Evolutionary conservation across 495 filamentous ascomycete species (phyloP), one percentile per base, ranked within the genome.

Genomic region (Trichoderma virens): DNA sequence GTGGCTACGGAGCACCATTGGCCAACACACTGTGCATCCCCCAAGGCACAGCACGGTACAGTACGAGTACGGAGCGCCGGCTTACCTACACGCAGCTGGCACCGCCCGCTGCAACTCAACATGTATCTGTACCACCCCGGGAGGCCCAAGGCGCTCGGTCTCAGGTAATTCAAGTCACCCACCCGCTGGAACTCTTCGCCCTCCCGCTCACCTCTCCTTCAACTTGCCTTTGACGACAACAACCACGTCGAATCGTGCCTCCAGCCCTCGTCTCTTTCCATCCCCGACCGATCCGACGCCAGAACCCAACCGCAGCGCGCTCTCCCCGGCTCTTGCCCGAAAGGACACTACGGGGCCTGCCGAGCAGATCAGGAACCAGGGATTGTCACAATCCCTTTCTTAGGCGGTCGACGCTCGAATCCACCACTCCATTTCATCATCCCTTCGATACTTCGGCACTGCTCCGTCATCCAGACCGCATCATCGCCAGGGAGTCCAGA

Each of bases 341-440:
- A 56, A 30, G 16, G 41, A 35, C 11, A 4, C 32, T 11, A 35
- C 5, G 51, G 51, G 25, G 25, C 51, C 51, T 56, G 23, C 51
- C 51, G 23, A 56, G 51, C 51, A 56, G 51, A 56, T 56, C 51
- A 56, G 51, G 51, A 56, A 56, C 51, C 51, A 56, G 51, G 51
- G 51, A 56, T 30, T 43, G 7, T 2, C 16, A 8, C n/a, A 27
- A 4, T 56, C 51, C 51, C 51, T n/a, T 56, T 56, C 25, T 25
- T 14, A 30, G 51, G 51, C 51, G 51, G 51, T 56, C 51, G 51
- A 27, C 51, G 14, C 18, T 27, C 51, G 20, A 51, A 56, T 30
- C 51, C 23, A 30, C 51, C 25, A 30, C 18, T 28, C 47, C 51
- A 56, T 56, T 16, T 30, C 51, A 28, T 30, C 51, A 56, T 56